Base-by-base conservation (phyloP, 2,329 filamentous ascomycete species). In the Hymenoscyphus infarciens region DNA sequence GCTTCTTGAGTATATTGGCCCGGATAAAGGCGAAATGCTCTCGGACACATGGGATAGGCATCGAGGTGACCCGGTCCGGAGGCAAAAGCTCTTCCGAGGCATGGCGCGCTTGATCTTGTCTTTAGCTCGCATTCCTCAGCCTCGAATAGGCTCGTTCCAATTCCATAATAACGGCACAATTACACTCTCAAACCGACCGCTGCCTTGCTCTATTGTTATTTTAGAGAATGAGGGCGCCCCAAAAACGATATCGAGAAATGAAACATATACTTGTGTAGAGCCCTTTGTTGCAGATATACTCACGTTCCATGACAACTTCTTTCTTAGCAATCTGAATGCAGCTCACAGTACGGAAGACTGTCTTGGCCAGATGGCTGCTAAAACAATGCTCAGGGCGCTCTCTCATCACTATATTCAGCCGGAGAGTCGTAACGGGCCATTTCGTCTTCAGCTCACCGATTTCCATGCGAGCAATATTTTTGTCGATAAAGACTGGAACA, bases 401-500 rank as follows among this genome's bases (percentile, higher is more conserved):
- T 70, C 74, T 16, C 65, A 71, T 63, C 67, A 70, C 57, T 71
- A 73, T 56, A 67, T 75, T 54, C 59, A 64, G 59, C 69, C 62
- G 7, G 55, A 69, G 53, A 54, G 39, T 11, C 69, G 74, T 19
- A 61, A 71, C 59, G 70, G 73, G 1, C 73, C 72, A 13, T 75
- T 72, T 56, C 22, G 67, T 60, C 69, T 74, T 57, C 60, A 67
- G 19, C 57, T 77, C 38, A 74, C 72, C 22, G 73, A 77, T 60
- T 63, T 77, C 16, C 69, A 76, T 64, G 61, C 57, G 25, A 72
- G 74, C 42, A 77, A 77, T 56, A 72, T 78, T 29, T 70, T 77
- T 33, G 73, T 77, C 11, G 73, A 77, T 60, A 59, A 75, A 27
- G 57, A 76, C 31, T 75, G 74, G 74, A 75, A 77, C 57, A 67